phyloP scores from a whole-genome alignment of 2,329 filamentous ascomycete species.

The Hypomyces rosellus region DNA sequence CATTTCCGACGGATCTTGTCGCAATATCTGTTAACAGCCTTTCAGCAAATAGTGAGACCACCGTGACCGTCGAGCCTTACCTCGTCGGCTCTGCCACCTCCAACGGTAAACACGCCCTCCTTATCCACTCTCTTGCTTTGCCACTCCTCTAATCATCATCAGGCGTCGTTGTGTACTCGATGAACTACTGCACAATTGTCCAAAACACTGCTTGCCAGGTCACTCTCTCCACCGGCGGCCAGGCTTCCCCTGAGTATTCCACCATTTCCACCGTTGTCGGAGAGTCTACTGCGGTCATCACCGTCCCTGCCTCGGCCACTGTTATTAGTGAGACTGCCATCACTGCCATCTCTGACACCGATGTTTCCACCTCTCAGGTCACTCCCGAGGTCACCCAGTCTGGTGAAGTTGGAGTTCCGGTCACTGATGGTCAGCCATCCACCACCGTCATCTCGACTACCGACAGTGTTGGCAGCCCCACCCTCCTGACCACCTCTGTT shows the following conservation, averaged over 20 bases:
- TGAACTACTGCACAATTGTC: constrained; percentile 31
- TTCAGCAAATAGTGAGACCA: constrained; percentile 23
- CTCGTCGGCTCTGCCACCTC: constrained; percentile 26
- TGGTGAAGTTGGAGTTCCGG: background rate
- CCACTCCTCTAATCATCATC: background rate
- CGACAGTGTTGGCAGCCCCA: constrained; percentile 14
- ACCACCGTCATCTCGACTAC: constrained; percentile 17
- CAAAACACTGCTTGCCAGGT: constrained; percentile 28
- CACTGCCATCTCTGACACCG: background rate
- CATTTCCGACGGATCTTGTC: background rate
- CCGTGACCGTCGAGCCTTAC: constrained; percentile 24
- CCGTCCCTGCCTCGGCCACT: background rate
- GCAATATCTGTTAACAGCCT: background rate
- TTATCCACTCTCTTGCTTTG: background rate
- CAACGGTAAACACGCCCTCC: constrained; percentile 21
- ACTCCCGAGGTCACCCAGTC: background rate
- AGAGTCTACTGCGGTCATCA: background rate
- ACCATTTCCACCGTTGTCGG: constrained; percentile 1
- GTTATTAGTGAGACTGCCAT: constrained; percentile 1
- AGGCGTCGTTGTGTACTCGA: constrained; percentile 29
- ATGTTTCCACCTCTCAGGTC: background rate
- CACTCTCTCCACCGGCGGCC: constrained; percentile 21
- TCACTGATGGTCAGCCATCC: background rate
- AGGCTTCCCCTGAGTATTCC: constrained; percentile 11
- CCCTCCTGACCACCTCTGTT: constrained; percentile 16